Evolutionary conservation across 306 rosid species (phyloP).

Genomic region (Fragaria vesca): DNA sequence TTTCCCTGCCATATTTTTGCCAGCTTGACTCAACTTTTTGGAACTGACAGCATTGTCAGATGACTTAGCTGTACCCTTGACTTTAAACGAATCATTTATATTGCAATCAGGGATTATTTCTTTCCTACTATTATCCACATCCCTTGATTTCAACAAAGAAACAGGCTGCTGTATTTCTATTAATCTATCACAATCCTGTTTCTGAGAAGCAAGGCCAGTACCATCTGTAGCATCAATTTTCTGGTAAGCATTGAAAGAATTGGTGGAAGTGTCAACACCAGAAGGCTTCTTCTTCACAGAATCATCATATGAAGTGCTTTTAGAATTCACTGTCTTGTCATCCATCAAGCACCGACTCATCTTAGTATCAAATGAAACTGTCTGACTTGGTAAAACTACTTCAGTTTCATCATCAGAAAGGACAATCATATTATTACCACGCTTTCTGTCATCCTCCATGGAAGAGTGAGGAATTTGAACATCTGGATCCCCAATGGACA

Average conservation of each 20-base stretch:
- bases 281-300: constrained; percentile 35
- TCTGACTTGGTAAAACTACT: constrained; percentile 31
- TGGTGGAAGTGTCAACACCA: constrained; percentile 36
- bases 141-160: constrained; percentile 39
- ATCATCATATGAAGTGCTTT: constrained; percentile 35
- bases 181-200: constrained; percentile 34
- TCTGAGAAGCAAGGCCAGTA: constrained; percentile 38
- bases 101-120: constrained; percentile 37
- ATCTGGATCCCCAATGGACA: constrained; percentile 40
- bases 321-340: constrained; percentile 30
- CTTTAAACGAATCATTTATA: constrained; percentile 14
- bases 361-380: constrained; percentile 38
- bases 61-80: constrained; percentile 30
- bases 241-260: constrained; percentile 30
- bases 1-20: constrained; percentile 35
- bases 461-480: constrained; percentile 35
- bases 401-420: constrained; percentile 83
- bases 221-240: constrained; percentile 38
- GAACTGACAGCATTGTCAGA: constrained; percentile 38
- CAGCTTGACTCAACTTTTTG: constrained; percentile 33
- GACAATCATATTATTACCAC: constrained; percentile 40
- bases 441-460: constrained; percentile 27
- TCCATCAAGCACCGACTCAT: constrained; percentile 33
- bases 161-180: constrained; percentile 30
- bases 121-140: constrained; percentile 36